Evolutionary conservation across 2,329 filamentous ascomycete species (phyloP).

Genomic region (Sarocladium kiliense): DNA sequence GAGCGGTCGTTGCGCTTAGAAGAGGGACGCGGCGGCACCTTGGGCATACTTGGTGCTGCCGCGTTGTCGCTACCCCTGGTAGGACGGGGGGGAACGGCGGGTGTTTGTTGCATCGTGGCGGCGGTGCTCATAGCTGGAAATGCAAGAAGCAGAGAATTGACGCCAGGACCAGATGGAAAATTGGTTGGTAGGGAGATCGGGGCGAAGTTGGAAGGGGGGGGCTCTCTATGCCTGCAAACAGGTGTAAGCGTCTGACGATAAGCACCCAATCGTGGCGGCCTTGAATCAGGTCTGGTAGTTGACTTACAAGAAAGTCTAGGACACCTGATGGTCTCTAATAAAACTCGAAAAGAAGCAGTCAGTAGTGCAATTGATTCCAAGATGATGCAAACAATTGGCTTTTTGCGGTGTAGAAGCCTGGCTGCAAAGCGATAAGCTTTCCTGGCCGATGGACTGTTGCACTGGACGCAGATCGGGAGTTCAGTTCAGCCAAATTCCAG

Average conservation of each 20-base stretch:
- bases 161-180: not conserved
- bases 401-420: not conserved
- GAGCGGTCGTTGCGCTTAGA: conserved; percentile 70
- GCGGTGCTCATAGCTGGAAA: conserved; percentile 37
- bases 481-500: not conserved
- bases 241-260: conserved; percentile 6
- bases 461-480: not conserved
- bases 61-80: conserved; percentile 41
- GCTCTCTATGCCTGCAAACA: not conserved
- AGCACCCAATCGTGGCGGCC: not conserved
- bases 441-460: not conserved
- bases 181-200: not conserved
- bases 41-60: conserved; percentile 44
- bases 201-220: not conserved
- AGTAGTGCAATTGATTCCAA: not conserved
- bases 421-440: conserved; percentile 1
- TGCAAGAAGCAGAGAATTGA: not conserved
- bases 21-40: conserved; percentile 71
- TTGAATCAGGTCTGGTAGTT: not conserved
- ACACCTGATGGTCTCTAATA: not conserved
- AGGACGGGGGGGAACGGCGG: conserved; percentile 54
- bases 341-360: not conserved
- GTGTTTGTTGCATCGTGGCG: conserved; percentile 43
- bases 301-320: not conserved
- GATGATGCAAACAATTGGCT: not conserved